phyloP scores from a whole-genome alignment of 2,329 filamentous ascomycete species.

The Colletotrichum endophyticum region DNA sequence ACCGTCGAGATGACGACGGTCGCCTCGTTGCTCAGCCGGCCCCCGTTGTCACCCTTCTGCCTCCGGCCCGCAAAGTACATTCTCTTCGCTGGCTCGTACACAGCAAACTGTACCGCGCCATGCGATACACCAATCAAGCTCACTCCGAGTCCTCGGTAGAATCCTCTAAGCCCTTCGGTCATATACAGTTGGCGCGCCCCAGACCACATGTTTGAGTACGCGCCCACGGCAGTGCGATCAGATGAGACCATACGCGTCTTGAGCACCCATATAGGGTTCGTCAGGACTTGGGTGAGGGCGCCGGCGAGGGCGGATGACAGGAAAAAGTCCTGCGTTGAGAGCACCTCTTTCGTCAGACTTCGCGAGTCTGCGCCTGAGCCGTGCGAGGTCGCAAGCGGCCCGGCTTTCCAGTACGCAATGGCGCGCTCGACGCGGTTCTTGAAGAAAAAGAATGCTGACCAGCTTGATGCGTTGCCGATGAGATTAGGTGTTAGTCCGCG shows the following conservation, averaged over 20 bases:
- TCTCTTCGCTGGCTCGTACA: conserved; percentile 77
- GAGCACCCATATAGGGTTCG: conserved; percentile 97
- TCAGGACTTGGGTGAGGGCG: conserved; percentile 77
- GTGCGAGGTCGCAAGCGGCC: conserved; percentile 16
- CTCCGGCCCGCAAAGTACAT: conserved; percentile 56
- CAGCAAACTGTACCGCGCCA: conserved; percentile 93
- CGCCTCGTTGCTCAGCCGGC: conserved; percentile 70
- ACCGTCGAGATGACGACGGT: conserved; percentile 81
- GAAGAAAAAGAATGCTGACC: conserved; percentile 91
- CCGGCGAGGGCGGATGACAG: conserved; percentile 74
- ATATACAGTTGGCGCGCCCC: conserved; percentile 71
- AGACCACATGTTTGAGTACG: conserved; percentile 78
- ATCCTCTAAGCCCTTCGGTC: conserved; percentile 77
- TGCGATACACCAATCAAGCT: conserved; percentile 88
- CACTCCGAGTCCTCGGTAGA: conserved; percentile 86
- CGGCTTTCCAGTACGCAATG: conserved; percentile 39
- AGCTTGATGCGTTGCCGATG: conserved; percentile 86
- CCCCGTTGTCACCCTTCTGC: conserved; percentile 10
- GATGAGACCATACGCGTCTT: conserved; percentile 97
- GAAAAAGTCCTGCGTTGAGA: conserved; percentile 78
- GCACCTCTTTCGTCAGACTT: conserved; percentile 33
- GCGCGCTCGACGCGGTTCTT: conserved; percentile 60
- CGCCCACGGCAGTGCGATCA: conserved; percentile 73
- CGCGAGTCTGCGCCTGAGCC: conserved; percentile 22
- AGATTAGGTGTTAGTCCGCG: conserved; percentile 90